Evolutionary conservation across 176 grass and related monocot genomes (phyloP).

Genomic region (Cenchrus americanus): DNA sequence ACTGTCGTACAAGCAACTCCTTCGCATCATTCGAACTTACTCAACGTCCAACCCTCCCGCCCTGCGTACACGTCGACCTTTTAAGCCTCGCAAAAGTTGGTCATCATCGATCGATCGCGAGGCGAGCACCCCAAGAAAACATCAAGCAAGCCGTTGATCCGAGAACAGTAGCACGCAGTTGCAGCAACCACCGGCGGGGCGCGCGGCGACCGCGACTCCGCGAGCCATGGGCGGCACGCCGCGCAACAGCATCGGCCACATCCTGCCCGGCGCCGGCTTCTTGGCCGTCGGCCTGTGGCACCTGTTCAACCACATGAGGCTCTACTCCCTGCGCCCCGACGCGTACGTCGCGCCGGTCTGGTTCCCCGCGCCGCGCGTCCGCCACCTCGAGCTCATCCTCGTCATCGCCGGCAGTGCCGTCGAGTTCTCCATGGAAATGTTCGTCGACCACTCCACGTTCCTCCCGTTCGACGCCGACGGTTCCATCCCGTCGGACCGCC

Average conservation of each 20-base stretch:
- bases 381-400: constrained; percentile 64
- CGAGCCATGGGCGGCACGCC: constrained; percentile 46
- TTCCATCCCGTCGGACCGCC: constrained; percentile 58
- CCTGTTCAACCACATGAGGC: constrained; percentile 62
- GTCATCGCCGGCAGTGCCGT: constrained; percentile 56
- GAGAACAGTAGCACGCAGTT: no score
- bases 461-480: constrained; percentile 69
- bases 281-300: constrained; percentile 71
- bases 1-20: constrained; percentile 54
- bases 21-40: constrained; percentile 31
- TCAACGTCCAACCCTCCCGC: constrained; percentile 8
- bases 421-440: constrained; percentile 60
- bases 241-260: constrained; percentile 68
- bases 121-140: constrained; percentile 35
- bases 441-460: constrained; percentile 56
- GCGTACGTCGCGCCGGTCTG: constrained; percentile 65
- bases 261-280: constrained; percentile 66
- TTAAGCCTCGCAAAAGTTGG: constrained; percentile 23
- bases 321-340: constrained; percentile 52
- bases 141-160: neutral
- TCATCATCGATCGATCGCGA: neutral
- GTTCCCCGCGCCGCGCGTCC: constrained; percentile 52
- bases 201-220: neutral
- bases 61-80: constrained; percentile 26
- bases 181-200: neutral